These are phyloP conservation scores for Carex sylvatica DNA, from an alignment of 202 grass and related monocot genomes.

Conservation along the genomic window DNA sequence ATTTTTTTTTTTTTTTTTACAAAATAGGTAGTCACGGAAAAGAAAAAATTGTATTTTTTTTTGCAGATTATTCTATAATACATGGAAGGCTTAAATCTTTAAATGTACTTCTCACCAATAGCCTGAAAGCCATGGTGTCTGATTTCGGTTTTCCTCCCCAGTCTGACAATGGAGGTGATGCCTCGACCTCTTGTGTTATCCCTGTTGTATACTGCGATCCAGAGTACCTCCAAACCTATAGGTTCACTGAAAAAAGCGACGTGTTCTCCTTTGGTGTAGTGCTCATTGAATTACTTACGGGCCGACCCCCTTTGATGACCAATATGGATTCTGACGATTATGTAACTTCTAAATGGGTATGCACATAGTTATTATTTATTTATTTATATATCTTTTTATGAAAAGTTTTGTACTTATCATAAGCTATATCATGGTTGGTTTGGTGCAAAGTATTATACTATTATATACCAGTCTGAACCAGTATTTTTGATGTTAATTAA, in stretches of 20 bases:
- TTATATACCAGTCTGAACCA: neutral
- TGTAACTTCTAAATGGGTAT: slow-evolving; percentile 31
- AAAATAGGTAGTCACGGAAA: neutral
- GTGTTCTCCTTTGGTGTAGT: slow-evolving; percentile 93
- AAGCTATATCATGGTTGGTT: neutral
- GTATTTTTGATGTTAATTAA: neutral
- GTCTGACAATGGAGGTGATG: slow-evolving; percentile 47
- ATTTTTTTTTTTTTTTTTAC: neutral
- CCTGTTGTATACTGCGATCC: slow-evolving; percentile 80
- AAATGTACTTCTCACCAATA: slow-evolving; percentile 70
- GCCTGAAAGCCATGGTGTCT: slow-evolving; percentile 61
- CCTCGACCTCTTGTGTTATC: slow-evolving; percentile 65
- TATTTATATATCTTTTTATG: neutral
- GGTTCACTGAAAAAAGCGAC: slow-evolving; percentile 80
- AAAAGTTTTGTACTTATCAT: neutral
- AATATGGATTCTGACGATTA: slow-evolving; percentile 11
- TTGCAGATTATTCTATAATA: slow-evolving; percentile 70
- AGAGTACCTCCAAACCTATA: slow-evolving; percentile 70
- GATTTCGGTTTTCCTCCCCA: slow-evolving; percentile 64
- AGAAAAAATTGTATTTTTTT: neutral
- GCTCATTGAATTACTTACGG: slow-evolving; percentile 72
- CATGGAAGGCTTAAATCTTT: slow-evolving; percentile 76
- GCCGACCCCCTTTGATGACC: slow-evolving; percentile 60
- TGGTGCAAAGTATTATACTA: neutral
- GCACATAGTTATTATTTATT: neutral